Conservation (phyloP, 78 protist species). For the Chrysochromulina tobinii region DNA sequence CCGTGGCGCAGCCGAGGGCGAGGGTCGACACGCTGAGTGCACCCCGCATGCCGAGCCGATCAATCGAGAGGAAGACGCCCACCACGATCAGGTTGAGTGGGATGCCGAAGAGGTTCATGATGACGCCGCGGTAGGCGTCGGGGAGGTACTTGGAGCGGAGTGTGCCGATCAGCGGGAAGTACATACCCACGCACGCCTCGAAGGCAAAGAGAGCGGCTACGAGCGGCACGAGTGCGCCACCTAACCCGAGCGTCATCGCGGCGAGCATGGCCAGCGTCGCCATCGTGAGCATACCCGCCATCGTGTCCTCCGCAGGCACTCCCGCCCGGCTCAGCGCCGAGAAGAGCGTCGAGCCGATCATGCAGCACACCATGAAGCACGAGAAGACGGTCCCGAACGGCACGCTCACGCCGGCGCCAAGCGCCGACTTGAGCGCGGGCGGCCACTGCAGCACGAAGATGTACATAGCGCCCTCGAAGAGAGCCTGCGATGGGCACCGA, state of each 20-base stretch:
- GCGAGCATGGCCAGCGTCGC: neutral
- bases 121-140: slow-evolving; percentile 42
- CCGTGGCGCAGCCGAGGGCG: neutral
- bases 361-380: slow-evolving; percentile 29
- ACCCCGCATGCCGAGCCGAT: slow-evolving; percentile 23
- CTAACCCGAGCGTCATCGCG: neutral
- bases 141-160: slow-evolving; percentile 47
- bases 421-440: slow-evolving; percentile 31
- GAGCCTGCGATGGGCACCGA: neutral
- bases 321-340: neutral
- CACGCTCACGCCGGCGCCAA: neutral
- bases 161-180: slow-evolving; percentile 55
- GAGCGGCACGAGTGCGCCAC: neutral
- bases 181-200: slow-evolving; percentile 52
- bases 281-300: neutral
- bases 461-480: slow-evolving; percentile 57
- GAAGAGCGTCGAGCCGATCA: slow-evolving; percentile 11
- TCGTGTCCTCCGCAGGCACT: neutral
- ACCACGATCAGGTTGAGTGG: slow-evolving; percentile 1
- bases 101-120: slow-evolving; percentile 40
- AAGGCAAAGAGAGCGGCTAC: slow-evolving; percentile 4
- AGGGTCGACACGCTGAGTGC: slow-evolving; percentile 35
- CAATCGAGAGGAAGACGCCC: slow-evolving; percentile 41
- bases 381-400: slow-evolving; percentile 41
- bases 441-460: slow-evolving; percentile 59